Conservation (phyloP, 1,284 basidiomycete genomes). For the Ganoderma sp. region DNA sequence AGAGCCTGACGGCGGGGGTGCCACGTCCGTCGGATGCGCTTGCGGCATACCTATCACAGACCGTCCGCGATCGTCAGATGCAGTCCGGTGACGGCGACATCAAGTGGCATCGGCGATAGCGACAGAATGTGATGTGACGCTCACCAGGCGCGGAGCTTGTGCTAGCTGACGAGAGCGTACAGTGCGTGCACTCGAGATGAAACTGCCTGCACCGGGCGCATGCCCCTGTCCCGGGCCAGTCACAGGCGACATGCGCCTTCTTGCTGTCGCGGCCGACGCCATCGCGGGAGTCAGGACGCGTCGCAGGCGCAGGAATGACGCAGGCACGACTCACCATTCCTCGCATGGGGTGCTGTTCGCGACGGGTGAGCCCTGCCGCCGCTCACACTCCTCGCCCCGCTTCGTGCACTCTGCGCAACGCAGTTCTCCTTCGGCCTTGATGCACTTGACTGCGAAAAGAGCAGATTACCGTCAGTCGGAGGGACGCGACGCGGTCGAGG, state of each 20-base stretch:
- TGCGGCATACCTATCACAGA: conserved; percentile 4
- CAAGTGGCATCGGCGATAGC: not conserved
- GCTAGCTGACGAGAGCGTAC: not conserved
- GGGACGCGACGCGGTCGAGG: not conserved
- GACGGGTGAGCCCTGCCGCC: not conserved
- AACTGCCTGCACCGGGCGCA: conserved; percentile 22
- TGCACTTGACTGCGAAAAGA: conserved; percentile 23
- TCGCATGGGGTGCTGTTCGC: conserved; percentile 20
- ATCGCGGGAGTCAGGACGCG: not conserved
- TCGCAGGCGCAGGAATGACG: not conserved
- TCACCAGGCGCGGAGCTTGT: not conserved
- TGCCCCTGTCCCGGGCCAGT: conserved; percentile 14
- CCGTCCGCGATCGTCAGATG: not conserved
- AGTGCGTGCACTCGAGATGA: conserved; percentile 8
- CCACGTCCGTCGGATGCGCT: not conserved
- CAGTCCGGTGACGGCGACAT: not conserved
- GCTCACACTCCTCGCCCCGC: conserved; percentile 6
- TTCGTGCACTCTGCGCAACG: conserved; percentile 21
- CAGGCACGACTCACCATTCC: conserved; percentile 17
- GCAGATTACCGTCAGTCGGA: not conserved
- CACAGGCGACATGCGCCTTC: conserved; percentile 26
- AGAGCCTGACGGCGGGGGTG: conserved; percentile 6
- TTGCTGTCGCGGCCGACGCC: conserved; percentile 17
- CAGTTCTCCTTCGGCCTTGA: conserved; percentile 4
- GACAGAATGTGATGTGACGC: not conserved